Percentiles rank a stretch among this genome's conserved stretches.
Conservation (phyloP, 1,284 basidiomycete genomes). For the Heterobasidion occidentale region DNA sequence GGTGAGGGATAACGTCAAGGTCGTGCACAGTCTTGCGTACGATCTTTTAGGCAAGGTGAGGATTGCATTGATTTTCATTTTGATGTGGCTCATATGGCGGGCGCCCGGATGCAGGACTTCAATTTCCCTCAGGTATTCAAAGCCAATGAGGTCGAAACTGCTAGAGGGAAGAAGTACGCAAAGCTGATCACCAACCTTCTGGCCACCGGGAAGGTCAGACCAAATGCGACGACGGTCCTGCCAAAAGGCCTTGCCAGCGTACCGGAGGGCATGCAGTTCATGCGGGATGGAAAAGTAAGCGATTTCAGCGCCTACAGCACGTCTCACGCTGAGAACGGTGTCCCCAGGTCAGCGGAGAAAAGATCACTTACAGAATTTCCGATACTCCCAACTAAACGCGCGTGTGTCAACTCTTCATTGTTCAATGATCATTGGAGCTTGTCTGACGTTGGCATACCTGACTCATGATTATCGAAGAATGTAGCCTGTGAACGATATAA, state of each 20-base stretch:
- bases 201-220: neutral
- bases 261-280: neutral
- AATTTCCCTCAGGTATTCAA: neutral
- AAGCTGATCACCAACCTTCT: neutral
- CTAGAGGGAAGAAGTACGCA: neutral
- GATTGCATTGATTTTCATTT: neutral
- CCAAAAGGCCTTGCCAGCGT: neutral
- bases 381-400: conserved; percentile 1
- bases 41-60: conserved; percentile 1
- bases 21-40: neutral
- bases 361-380: conserved; percentile 7
- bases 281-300: conserved; percentile 2
- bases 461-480: neutral
- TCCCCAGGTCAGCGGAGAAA: conserved; percentile 5
- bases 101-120: neutral
- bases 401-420: neutral
- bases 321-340: neutral
- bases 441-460: neutral
- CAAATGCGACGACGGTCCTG: neutral
- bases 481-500: neutral
- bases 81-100: neutral
- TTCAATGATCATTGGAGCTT: neutral
- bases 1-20: neutral
- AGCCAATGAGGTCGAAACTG: neutral
- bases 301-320: neutral